Percentiles rank a stretch among this genome's conserved stretches.
Conservation (phyloP, 108 stramenopile species). For the Fistulifera solaris region DNA sequence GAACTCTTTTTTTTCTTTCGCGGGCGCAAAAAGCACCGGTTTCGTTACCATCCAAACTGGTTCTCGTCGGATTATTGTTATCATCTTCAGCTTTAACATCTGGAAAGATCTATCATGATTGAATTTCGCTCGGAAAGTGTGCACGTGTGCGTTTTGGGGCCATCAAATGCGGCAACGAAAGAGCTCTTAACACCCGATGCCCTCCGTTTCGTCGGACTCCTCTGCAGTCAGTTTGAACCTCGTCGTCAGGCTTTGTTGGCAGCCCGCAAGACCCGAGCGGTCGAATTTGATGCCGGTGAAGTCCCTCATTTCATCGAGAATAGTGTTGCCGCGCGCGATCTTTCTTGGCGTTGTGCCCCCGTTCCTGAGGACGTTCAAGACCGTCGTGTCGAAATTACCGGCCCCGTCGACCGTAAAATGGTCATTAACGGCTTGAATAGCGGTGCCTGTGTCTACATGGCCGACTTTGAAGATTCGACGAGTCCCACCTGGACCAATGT, state of each 20-base stretch:
- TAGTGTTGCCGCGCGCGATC: constrained; percentile 49
- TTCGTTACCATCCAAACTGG: no score
- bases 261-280: constrained; percentile 37
- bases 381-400: constrained; percentile 90
- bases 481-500: constrained; percentile 81
- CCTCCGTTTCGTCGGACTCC: constrained; percentile 66
- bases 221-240: constrained; percentile 64
- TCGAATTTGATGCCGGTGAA: constrained; percentile 71
- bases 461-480: constrained; percentile 89
- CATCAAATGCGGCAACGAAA: constrained; percentile 51
- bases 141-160: constrained; percentile 59
- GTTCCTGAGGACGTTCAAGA: constrained; percentile 76
- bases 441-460: constrained; percentile 87
- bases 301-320: constrained; percentile 58
- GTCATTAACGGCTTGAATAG: constrained; percentile 92
- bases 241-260: constrained; percentile 53
- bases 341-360: constrained; percentile 75
- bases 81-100: not conserved
- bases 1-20: no score
- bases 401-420: constrained; percentile 89
- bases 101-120: constrained; percentile 23
- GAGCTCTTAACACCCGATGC: constrained; percentile 74
- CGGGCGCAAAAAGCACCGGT: no score
- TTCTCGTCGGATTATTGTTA: no score
- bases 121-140: constrained; percentile 54